Conservation (phyloP, 768 basidiomycete genomes). For the Phanerochaete sordida region DNA sequence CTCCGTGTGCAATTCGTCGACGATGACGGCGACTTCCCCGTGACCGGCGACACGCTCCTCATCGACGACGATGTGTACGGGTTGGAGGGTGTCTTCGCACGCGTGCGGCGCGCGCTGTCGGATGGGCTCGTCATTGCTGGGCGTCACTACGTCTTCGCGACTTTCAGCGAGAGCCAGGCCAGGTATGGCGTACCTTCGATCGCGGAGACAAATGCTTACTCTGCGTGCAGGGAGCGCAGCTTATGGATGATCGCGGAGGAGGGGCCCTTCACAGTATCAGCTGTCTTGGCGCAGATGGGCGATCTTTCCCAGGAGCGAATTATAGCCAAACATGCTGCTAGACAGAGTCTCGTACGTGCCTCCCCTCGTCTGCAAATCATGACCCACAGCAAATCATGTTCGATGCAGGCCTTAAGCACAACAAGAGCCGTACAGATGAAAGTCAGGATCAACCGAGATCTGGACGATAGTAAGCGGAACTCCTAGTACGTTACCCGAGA, state of each 20-base stretch:
- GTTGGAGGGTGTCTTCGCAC: slow-evolving; percentile 10
- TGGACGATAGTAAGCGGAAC: slow-evolving; percentile 1
- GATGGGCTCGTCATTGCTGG: slow-evolving; percentile 4
- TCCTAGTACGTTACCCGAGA: slow-evolving; percentile 9
- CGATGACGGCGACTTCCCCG: slow-evolving; percentile 14
- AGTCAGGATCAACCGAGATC: neutral
- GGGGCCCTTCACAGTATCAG: neutral
- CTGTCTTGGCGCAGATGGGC: slow-evolving; percentile 5
- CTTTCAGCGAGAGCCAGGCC: slow-evolving; percentile 11
- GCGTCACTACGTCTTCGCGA: slow-evolving; percentile 9
- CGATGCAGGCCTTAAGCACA: slow-evolving; percentile 2
- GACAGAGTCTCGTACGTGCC: slow-evolving; percentile 9
- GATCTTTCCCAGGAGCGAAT: slow-evolving; percentile 7
- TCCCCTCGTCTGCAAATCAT: neutral
- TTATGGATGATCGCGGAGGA: slow-evolving; percentile 9
- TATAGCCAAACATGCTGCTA: slow-evolving; percentile 11
- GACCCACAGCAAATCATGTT: too few relatives aligned
- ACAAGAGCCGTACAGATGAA: neutral
- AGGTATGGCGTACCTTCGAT: neutral
- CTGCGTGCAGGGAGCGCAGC: neutral
- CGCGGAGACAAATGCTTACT: neutral
- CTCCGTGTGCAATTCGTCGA: slow-evolving; percentile 15
- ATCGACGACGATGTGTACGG: slow-evolving; percentile 10
- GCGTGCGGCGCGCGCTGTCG: slow-evolving; percentile 4
- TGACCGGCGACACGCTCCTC: slow-evolving; percentile 7